Conservation (phyloP, 2,329 filamentous ascomycete species). For the Beauveria sp. region DNA sequence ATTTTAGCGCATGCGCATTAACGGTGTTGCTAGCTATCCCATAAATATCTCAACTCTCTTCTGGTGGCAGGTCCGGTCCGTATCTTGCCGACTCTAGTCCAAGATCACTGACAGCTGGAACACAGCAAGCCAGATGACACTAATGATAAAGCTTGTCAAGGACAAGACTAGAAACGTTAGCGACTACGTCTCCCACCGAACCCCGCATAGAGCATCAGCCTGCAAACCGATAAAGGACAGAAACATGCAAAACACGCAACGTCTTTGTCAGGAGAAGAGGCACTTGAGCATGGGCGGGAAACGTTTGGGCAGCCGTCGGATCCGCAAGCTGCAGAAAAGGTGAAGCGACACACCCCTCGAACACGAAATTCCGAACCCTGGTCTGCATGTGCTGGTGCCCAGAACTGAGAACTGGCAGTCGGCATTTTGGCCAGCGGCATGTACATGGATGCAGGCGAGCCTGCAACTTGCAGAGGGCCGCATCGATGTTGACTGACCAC, state of each 20-base stretch:
- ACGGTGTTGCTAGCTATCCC: not conserved
- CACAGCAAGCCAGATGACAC: not conserved
- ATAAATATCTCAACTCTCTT: not conserved
- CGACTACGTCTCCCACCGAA: not conserved
- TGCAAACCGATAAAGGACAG: not conserved
- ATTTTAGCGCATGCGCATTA: not conserved
- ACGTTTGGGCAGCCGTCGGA: conserved; percentile 7
- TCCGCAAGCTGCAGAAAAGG: not conserved
- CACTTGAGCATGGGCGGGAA: not conserved
- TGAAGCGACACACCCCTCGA: not conserved
- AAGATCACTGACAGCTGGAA: conserved; percentile 3
- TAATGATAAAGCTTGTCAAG: conserved; percentile 4
- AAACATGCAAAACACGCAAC: not conserved
- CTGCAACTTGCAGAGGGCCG: not conserved
- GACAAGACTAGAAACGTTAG: not conserved
- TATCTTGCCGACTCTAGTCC: conserved; percentile 2
- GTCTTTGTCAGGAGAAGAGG: not conserved
- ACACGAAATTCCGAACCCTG: not conserved
- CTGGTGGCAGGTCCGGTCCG: not conserved
- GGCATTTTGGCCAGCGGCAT: not conserved
- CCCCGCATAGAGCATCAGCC: not conserved
- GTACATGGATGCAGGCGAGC: not conserved
- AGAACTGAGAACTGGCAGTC: not conserved
- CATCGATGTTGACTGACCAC: not conserved
- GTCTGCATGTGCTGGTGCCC: not conserved